Evolutionary conservation across 2,329 filamentous ascomycete species (phyloP).

Genomic region (Fusarium papillatum): DNA sequence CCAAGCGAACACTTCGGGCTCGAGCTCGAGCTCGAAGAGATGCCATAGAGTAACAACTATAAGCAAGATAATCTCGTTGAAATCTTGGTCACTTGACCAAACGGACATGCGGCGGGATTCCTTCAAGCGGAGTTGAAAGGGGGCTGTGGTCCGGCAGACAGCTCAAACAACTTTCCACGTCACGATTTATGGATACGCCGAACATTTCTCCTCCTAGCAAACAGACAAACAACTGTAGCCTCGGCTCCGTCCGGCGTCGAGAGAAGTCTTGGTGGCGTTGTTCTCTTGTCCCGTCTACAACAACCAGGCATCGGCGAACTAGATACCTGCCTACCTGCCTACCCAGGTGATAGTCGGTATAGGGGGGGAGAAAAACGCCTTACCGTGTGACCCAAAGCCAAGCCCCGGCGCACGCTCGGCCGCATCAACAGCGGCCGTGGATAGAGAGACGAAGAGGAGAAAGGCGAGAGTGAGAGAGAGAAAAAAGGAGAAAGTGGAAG

Average conservation of each 20-base stretch:
- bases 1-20: neutral
- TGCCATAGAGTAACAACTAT: neutral
- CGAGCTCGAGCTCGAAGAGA: neutral
- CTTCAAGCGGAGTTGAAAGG: neutral
- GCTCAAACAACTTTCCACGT: neutral
- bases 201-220: neutral
- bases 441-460: slow-evolving; percentile 3
- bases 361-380: slow-evolving; percentile 38
- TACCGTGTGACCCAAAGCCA: slow-evolving; percentile 15
- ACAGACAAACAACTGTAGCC: neutral
- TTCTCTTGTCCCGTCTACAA: neutral
- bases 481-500: neutral
- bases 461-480: neutral
- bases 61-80: neutral
- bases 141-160: neutral
- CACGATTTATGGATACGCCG: slow-evolving; percentile 1
- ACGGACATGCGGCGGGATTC: slow-evolving; percentile 19
- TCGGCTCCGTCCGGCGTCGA: neutral
- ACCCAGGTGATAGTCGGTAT: neutral
- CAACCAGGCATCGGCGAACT: neutral
- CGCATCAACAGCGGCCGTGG: slow-evolving; percentile 25
- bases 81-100: slow-evolving; percentile 23
- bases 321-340: neutral
- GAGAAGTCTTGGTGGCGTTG: neutral
- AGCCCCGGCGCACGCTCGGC: slow-evolving; percentile 19